A percentile compares a stretch with the other conserved stretches of the same genome.
These are phyloP conservation scores for Cladorrhinum samala DNA, from an alignment of 495 filamentous ascomycete genomes.

Conservation along the genomic window DNA sequence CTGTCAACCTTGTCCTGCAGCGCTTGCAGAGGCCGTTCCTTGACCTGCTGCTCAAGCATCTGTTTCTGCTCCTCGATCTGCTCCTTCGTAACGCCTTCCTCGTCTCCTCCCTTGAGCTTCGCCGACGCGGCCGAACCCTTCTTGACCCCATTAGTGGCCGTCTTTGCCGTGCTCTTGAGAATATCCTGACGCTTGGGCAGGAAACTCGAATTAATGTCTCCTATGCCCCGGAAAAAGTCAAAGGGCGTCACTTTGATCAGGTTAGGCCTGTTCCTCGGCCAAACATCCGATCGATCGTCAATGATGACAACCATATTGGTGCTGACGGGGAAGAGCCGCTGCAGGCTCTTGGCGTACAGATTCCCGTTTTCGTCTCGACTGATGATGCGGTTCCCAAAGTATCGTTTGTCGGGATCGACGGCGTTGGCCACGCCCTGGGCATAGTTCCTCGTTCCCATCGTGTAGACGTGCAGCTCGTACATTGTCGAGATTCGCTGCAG, in stretches of 20 bases:
- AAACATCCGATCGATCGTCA: conserved; percentile 96
- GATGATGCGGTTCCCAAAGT: conserved; percentile 91
- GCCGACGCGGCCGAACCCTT: conserved; percentile 12
- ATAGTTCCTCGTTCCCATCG: conserved; percentile 95
- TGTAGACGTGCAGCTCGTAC: conserved; percentile 97
- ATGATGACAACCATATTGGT: conserved; percentile 99
- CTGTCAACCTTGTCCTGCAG: conserved; percentile 84
- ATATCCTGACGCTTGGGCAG: conserved; percentile 82
- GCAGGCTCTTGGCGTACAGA: conserved; percentile 79
- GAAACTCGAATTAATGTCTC: conserved; percentile 98
- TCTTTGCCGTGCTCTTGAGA: conserved; percentile 30
- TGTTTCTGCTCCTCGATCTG: conserved; percentile 80
- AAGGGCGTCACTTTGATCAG: conserved; percentile 92
- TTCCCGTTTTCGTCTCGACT: conserved; percentile 95
- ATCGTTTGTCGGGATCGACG: conserved; percentile 80
- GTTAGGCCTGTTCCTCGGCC: conserved; percentile 86
- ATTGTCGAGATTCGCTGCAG: conserved; percentile 69
- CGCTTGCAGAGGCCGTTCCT: conserved; percentile 77
- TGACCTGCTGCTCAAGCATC: conserved; percentile 78
- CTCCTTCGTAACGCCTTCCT: conserved; percentile 61
- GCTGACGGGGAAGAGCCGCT: conserved; percentile 90
- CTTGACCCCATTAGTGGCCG: conserved; percentile 12
- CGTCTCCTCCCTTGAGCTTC: conserved; percentile 58
- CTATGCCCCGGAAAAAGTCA: conserved; percentile 96
- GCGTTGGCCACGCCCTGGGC: conserved; percentile 86